Base-by-base conservation (phyloP, 805 yeast species). In the Candida corydali region DNA sequence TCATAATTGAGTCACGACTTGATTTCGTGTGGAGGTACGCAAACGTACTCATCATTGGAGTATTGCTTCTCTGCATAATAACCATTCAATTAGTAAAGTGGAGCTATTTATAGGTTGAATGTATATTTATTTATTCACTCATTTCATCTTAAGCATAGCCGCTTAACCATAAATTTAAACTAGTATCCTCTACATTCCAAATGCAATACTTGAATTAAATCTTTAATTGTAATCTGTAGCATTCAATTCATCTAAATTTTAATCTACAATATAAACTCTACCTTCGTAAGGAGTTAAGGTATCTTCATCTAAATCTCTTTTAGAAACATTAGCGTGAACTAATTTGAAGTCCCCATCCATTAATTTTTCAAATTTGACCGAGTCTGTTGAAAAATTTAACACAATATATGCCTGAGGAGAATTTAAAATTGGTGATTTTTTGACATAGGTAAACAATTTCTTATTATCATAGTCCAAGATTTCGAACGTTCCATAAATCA, bases 271-370 rank as follows among this genome's bases (percentile, higher is more conserved):
- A 27, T 67, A 70, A 12, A 69, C 51, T 55, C 76, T 64, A 14
- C 69, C 73, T 51, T 71, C 77, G 51, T 63, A 72, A 29, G 76
- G 69, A 32, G 54, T 46, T 46, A 72, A 61, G 17, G 45, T 41
- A 8, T 49, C 51, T 1, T 35, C 49, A 8, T 48, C 44, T n/a
- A 49, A 51, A 24, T 51, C 56, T 9, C 32, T 37, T 9, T 18
- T 23, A 5, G 36, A 9, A 11, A 39, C 38, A 40, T 69, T 64
- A 14, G 64, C 44, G 38, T 51, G 52, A 8, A 67, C 43, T 40
- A 68, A 57, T 17, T 57, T 52, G 43, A 50, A 52, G 10, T 53
- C 36, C 11, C 62, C 66, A 8, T 47, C 54, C 19, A 59, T 45
- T 8, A 52, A 41, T 37, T 51, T 49, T 27, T 56, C 54, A 36